A percentile compares a stretch with the other conserved stretches of the same genome.
phyloP scores from a whole-genome alignment of 495 filamentous ascomycete species.

The Penicillium cataractarum region DNA sequence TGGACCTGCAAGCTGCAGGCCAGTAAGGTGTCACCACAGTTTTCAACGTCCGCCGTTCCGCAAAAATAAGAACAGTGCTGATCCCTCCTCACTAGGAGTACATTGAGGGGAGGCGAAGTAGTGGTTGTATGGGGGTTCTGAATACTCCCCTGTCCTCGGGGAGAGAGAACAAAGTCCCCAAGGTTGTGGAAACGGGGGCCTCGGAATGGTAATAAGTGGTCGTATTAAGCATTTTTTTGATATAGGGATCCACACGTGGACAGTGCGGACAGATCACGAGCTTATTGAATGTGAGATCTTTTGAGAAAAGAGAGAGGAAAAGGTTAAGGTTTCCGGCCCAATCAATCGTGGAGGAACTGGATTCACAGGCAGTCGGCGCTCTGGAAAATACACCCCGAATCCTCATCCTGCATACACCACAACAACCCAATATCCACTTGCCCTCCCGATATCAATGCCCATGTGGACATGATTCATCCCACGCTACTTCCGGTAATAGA shows the following conservation, averaged over 20 bases:
- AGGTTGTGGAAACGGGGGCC: neutral
- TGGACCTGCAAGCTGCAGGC: conserved; percentile 20
- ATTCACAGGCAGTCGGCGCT: conserved; percentile 20
- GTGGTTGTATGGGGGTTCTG: neutral
- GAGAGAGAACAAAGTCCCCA: neutral
- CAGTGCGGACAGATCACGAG: conserved; percentile 15
- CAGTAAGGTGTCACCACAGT: conserved; percentile 25
- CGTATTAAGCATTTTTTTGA: conserved; percentile 30
- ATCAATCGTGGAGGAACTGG: conserved; percentile 12
- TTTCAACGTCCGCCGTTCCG: conserved; percentile 20
- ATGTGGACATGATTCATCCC: conserved; percentile 23
- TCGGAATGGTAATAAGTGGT: conserved; percentile 10
- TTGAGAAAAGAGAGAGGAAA: neutral
- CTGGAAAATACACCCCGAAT: conserved; percentile 31
- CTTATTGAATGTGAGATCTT: conserved; percentile 22
- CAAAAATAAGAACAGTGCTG: neutral
- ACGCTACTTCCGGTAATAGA: conserved; percentile 45
- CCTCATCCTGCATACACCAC: conserved; percentile 20
- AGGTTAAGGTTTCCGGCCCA: conserved; percentile 31
- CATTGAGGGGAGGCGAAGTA: neutral
- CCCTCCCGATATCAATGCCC: conserved; percentile 24
- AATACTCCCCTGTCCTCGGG: neutral
- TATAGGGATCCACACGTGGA: conserved; percentile 20
- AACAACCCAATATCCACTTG: conserved; percentile 7
- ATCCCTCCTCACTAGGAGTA: conserved; percentile 4